Percentiles rank a stretch among this genome's conserved stretches.
These are phyloP conservation scores for Trichosanthes cucumerina DNA, from an alignment of 306 rosid species.

Conservation along the genomic window DNA sequence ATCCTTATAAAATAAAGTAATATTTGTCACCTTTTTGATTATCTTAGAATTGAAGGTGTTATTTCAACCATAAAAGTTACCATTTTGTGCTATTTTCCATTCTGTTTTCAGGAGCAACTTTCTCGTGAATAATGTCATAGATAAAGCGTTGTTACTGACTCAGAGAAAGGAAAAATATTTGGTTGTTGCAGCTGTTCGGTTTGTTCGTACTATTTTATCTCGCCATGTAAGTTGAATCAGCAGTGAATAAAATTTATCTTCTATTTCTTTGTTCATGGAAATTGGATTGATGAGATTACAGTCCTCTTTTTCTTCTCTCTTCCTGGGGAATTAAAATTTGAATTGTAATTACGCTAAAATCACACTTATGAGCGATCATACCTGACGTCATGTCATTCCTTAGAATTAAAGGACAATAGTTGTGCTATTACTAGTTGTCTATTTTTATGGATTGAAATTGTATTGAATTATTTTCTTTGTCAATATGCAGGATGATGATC, in stretches of 20 bases:
- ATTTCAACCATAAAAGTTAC: conserved; percentile 1
- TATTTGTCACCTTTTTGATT: conserved; percentile 19
- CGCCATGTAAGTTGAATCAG: conserved; percentile 53
- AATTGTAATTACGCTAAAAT: neutral
- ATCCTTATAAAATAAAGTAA: conserved; percentile 93
- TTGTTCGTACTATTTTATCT: conserved; percentile 71
- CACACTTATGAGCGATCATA: neutral
- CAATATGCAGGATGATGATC: conserved; percentile 81
- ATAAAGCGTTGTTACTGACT: conserved; percentile 66
- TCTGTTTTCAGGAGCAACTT: conserved; percentile 59
- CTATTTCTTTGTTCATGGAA: neutral
- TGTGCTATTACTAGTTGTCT: neutral
- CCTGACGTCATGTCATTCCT: neutral
- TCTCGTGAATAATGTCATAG: conserved; percentile 57
- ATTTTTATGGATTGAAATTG: neutral
- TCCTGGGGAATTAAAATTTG: neutral
- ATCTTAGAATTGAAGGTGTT: conserved; percentile 8
- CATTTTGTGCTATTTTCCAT: conserved; percentile 9
- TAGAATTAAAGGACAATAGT: neutral
- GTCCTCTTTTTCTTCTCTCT: neutral
- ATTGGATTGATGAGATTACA: neutral
- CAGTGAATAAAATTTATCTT: neutral
- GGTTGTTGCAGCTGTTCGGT: conserved; percentile 90
- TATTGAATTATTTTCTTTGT: conserved; percentile 13
- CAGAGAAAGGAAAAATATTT: conserved; percentile 68